phyloP scores from a whole-genome alignment of 2,329 filamentous ascomycete genomes.

The Fusarium anthophilum region DNA sequence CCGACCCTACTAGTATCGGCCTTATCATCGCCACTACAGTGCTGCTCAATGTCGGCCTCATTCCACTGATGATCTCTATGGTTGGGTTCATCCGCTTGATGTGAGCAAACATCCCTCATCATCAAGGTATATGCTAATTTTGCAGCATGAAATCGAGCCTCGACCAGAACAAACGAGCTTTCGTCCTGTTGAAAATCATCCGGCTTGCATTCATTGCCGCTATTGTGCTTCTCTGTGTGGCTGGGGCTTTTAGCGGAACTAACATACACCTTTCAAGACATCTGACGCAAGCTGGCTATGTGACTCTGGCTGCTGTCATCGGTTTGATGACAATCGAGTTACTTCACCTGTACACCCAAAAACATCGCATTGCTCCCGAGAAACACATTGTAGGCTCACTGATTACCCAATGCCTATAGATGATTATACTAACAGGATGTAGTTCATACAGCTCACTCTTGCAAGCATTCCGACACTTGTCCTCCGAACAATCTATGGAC shows the following conservation, averaged over 20 bases:
- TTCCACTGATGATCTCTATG: neutral
- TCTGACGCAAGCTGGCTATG: neutral
- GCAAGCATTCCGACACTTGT: neutral
- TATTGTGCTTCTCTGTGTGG: neutral
- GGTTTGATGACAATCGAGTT: neutral
- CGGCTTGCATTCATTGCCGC: neutral
- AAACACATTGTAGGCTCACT: neutral
- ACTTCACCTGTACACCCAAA: neutral
- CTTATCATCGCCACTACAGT: neutral
- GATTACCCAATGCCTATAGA: rapidly evolving
- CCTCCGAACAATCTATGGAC: neutral
- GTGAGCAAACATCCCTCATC: neutral
- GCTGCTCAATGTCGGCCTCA: neutral
- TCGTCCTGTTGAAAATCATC: rapidly evolving
- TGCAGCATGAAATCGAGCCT: neutral
- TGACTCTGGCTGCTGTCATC: neutral
- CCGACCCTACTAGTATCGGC: neutral
- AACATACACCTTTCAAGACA: neutral
- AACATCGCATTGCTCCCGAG: neutral
- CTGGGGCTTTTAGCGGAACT: neutral
- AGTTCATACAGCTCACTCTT: neutral
- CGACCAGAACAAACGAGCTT: neutral
- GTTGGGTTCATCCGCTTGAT: neutral
- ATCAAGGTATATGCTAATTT: rapidly evolving
- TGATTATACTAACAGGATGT: rapidly evolving